Conservation (phyloP, 2,329 filamentous ascomycete species). For the Magnaporthales sp. region DNA sequence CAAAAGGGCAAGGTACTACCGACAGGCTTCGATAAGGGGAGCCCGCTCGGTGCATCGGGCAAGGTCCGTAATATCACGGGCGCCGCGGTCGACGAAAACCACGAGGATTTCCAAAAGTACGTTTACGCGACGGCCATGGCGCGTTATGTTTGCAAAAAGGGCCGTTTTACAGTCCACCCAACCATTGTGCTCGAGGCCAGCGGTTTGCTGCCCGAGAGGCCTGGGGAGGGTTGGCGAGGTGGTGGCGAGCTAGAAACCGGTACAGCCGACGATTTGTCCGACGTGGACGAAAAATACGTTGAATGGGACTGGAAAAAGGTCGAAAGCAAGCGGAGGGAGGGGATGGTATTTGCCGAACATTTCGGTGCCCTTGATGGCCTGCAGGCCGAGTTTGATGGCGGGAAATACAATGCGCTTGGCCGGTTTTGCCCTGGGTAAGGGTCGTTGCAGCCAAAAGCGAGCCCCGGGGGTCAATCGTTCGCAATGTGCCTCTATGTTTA, state of each 20-base stretch:
- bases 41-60: slow-evolving; percentile 24
- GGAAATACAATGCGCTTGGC: slow-evolving; percentile 41
- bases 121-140: slow-evolving; percentile 64
- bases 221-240: slow-evolving; percentile 54
- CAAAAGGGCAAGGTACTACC: slow-evolving; percentile 50
- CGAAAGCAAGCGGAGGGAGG: slow-evolving; percentile 45
- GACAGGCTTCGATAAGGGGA: slow-evolving; percentile 39
- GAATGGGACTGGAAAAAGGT: slow-evolving; percentile 51
- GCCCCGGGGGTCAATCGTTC: too few relatives aligned
- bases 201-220: slow-evolving; percentile 65
- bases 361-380: slow-evolving; percentile 49
- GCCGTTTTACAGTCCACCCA: slow-evolving; percentile 75
- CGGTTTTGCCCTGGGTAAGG: slow-evolving; percentile 29
- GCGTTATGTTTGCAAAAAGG: slow-evolving; percentile 80
- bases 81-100: slow-evolving; percentile 20
- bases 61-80: slow-evolving; percentile 27
- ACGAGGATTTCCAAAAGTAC: slow-evolving; percentile 47
- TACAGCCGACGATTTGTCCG: slow-evolving; percentile 11
- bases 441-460: too few relatives aligned
- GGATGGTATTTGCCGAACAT: slow-evolving; percentile 44
- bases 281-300: slow-evolving; percentile 28
- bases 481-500: too few relatives aligned
- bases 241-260: slow-evolving; percentile 25
- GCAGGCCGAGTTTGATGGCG: slow-evolving; percentile 43
- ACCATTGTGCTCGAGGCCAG: slow-evolving; percentile 64